phyloP scores from a whole-genome alignment of 257 asterid species.

The Linaria vulgaris region DNA sequence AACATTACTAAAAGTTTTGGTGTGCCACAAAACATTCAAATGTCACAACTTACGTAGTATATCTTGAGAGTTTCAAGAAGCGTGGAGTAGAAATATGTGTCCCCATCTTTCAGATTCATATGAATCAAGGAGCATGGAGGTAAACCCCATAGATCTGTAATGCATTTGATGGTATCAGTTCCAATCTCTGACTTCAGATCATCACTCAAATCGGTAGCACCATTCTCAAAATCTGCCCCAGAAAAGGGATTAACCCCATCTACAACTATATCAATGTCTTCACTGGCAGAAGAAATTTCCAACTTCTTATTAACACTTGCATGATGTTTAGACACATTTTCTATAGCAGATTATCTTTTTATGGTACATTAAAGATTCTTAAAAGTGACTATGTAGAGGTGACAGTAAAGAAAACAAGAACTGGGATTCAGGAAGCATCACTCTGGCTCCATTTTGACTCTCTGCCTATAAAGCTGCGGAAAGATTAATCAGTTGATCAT shows the following conservation, averaged over 20 bases:
- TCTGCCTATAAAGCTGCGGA: constrained; percentile 57
- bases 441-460: constrained; percentile 56
- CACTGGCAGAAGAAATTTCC: constrained; percentile 45
- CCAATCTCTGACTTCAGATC: constrained; percentile 41
- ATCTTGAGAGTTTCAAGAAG: constrained; percentile 64
- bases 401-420: constrained; percentile 71
- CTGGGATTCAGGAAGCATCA: constrained; percentile 78
- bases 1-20: constrained; percentile 8
- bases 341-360: constrained; percentile 66
- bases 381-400: constrained; percentile 49
- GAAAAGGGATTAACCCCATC: constrained; percentile 60
- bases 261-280: constrained; percentile 60
- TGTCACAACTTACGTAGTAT: constrained; percentile 59
- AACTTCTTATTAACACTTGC: constrained; percentile 50
- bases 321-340: constrained; percentile 33
- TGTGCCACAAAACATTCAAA: constrained; percentile 15
- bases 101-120: constrained; percentile 41
- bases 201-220: constrained; percentile 37
- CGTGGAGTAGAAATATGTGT: constrained; percentile 66
- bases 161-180: constrained; percentile 35
- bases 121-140: constrained; percentile 31
- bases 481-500: constrained; percentile 36
- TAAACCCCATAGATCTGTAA: constrained; percentile 61
- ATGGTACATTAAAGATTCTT: constrained; percentile 40
- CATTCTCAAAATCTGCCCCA: constrained; percentile 39